Evolutionary conservation across 1,139 yeast species (phyloP), one percentile per base, ranked within the genome.

Genomic region (Taphrina wiesneri): DNA sequence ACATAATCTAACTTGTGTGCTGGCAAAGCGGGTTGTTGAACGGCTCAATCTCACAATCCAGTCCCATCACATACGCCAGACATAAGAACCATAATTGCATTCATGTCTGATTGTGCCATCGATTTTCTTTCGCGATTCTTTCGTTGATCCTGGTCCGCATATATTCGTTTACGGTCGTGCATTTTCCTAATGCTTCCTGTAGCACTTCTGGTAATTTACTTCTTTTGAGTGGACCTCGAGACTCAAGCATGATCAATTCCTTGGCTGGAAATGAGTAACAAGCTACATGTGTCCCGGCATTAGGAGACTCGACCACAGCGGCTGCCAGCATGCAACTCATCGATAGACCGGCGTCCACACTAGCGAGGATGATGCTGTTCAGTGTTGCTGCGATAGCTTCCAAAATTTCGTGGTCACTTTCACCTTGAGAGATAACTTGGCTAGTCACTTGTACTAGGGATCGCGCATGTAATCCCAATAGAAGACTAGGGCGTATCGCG

Each of bases 391-490:
- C 82, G 53, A 90, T 28, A 49, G 67, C 69, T 28, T 52, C 57
- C 41, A 36, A 30, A 15, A 26, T 26, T 2, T 17, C 51, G n/a
- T 34, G 61, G 2, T 53, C 49, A 23, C 45, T 64, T 17, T 82
- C 85, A 65, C 88, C 88, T 28, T 85, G 76, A 66, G 87, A 85
- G 61, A 90, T 76, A 61, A 91, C 81, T 75, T 93, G 99, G n/a
- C 89, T 85, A 30, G 89, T 93, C 2, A 93, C 81, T 74, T 91
- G 97, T 45, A 93, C 85, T 62, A 91, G 80, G 71, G 90, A 91
- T 68, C 97, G 81, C 0, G 99, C 97, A 73, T 88, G 87, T 69
- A 84, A 78, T 68, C 83, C 82, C n/a, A 89, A 80, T 30, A 87
- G 79, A 1, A 93, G 82, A 6, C 85, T 80, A 5, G 87, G 80